Base-by-base conservation (phyloP, 2,329 filamentous ascomycete genomes). In the Colletotrichum eleusines region DNA sequence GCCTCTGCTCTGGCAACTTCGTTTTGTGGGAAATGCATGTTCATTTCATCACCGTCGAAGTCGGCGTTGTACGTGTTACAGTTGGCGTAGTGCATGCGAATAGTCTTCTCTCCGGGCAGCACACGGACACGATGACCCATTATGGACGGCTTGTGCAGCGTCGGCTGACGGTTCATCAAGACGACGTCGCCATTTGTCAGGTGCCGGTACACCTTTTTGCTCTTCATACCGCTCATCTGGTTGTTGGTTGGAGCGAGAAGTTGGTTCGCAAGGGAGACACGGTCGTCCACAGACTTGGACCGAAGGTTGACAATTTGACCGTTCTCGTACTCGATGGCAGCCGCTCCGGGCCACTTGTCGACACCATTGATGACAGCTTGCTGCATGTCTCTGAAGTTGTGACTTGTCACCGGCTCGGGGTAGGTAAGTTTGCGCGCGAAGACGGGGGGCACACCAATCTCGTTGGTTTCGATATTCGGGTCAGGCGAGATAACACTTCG, bases 1-100 rank as follows among this genome's bases (percentile, higher is more conserved):
- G 96, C 96, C 83, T 99, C 96, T 2, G 95, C 93, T 75, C 96
- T 89, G 20, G 96, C 96, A 74, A 98, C 87, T 79, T 98, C 97
- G 75, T 97, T 98, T 76, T 99, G 96, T 1, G 96, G 96, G 78
- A 99, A 98, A 82, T 99, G 96, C 95, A 99, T 97, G 81, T 99
- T 99, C 96, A 99, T 99, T 81, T 99, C 96, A 79, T 99, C 96
- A 80, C 96, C 96, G 78, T 99, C 97, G 78, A 99, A 99, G 86
- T 99, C 96, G 40, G 96, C 96, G 76, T 99, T 99, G 86, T 99
- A 99, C 0, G 96, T 98, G 78, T 99, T 99, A 81, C 96, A 98
- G 80, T 99, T 99, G 76, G 96, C 95, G 82, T 99, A 99, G 84
- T 99, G 96, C 95, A 99, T 98, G 74, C 96, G 94, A 79, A 99